These are phyloP conservation scores for Salix purpurea DNA, from an alignment of 345 rosid genomes.

Conservation along the genomic window DNA sequence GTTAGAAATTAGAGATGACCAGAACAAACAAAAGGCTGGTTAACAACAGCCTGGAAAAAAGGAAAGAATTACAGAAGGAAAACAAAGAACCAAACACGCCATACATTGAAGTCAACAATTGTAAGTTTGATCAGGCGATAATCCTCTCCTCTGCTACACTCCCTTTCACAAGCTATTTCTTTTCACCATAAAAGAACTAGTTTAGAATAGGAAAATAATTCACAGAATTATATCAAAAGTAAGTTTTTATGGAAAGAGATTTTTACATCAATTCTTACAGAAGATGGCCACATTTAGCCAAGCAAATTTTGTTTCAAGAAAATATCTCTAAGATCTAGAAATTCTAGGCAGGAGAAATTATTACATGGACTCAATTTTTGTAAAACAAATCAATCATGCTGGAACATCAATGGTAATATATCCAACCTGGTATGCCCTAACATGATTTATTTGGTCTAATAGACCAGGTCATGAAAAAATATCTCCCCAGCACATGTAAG, in stretches of 20 bases:
- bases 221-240: not conserved
- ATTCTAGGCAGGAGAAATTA: too few relatives aligned
- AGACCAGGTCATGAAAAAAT: too few relatives aligned
- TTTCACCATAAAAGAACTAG: slow-evolving; percentile 8
- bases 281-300: too few relatives aligned
- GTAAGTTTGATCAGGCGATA: slow-evolving; percentile 80
- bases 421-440: too few relatives aligned
- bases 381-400: too few relatives aligned
- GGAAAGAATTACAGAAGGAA: not conserved
- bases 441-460: too few relatives aligned
- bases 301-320: too few relatives aligned
- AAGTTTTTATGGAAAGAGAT: not conserved
- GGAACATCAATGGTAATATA: too few relatives aligned
- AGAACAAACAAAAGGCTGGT: not conserved
- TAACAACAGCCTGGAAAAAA: not conserved
- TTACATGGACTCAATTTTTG: too few relatives aligned
- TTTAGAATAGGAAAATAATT: not conserved
- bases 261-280: too few relatives aligned
- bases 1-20: slow-evolving; percentile 1
- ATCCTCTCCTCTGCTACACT: slow-evolving; percentile 94
- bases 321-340: too few relatives aligned
- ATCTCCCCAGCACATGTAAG: too few relatives aligned
- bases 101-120: slow-evolving; percentile 67
- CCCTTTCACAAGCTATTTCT: slow-evolving; percentile 89
- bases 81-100: not conserved